These are phyloP conservation scores for Chaetomidium leptoderma DNA, from an alignment of 495 filamentous ascomycete genomes.

Conservation along the genomic window DNA sequence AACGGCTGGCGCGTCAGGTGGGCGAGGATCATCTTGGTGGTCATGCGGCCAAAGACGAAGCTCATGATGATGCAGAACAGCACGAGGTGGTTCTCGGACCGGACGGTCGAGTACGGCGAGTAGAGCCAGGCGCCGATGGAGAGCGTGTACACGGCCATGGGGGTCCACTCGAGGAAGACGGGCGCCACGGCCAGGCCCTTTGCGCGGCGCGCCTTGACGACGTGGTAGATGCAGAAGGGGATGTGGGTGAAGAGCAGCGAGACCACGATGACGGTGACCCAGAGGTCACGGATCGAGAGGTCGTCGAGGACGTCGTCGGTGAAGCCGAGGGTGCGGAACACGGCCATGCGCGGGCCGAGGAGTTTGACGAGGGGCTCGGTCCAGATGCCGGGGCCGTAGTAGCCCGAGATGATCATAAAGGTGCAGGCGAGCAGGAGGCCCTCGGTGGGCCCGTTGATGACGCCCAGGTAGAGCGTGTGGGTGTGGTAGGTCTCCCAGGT, in stretches of 20 bases:
- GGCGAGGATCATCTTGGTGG: constrained; percentile 97
- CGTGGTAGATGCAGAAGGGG: constrained; percentile 75
- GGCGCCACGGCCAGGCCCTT: constrained; percentile 74
- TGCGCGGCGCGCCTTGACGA: constrained; percentile 66
- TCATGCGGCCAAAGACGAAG: constrained; percentile 99
- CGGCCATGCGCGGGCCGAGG: constrained; percentile 42
- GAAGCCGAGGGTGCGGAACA: constrained; percentile 37
- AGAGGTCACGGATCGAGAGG: constrained; percentile 74
- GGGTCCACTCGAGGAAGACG: constrained; percentile 90
- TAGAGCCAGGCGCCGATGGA: constrained; percentile 79
- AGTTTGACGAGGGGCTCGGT: constrained; percentile 62
- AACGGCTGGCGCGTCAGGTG: constrained; percentile 92
- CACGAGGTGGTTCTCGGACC: constrained; percentile 77
- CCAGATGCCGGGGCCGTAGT: constrained; percentile 88
- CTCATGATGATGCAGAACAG: constrained; percentile 91
- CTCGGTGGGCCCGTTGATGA: constrained; percentile 96
- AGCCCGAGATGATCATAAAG: constrained; percentile 81
- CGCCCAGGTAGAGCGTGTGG: constrained; percentile 92
- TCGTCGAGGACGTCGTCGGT: constrained; percentile 54
- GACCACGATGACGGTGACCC: constrained; percentile 70
- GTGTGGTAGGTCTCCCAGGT: constrained; percentile 99
- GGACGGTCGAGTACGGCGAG: constrained; percentile 74
- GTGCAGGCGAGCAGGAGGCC: constrained; percentile 82
- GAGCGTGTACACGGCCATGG: constrained; percentile 74
- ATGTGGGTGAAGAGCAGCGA: constrained; percentile 78